A percentile compares a stretch with the other conserved stretches of the same genome.
Conservation (phyloP, 805 yeast species). For the Candida hungchunana region DNA sequence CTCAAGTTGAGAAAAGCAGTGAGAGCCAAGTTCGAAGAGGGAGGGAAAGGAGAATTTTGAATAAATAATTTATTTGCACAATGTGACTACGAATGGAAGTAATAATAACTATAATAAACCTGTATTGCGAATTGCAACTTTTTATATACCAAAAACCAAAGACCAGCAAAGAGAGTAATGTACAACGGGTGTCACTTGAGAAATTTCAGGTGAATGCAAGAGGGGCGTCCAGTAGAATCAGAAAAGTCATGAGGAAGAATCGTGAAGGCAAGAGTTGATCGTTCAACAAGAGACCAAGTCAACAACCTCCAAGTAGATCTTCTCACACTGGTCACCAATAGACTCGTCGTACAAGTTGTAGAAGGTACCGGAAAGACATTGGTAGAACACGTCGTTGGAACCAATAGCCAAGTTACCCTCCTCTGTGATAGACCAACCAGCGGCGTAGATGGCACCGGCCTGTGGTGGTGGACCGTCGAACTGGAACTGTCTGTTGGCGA, state of each 20-base stretch:
- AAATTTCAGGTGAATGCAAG: not conserved
- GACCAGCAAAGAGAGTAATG: conserved; percentile 2
- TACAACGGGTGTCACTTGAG: conserved; percentile 6
- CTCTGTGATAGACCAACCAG: conserved; percentile 56
- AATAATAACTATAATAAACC: not conserved
- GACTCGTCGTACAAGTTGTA: conserved; percentile 71
- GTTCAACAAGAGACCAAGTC: conserved; percentile 37
- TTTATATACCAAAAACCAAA: conserved; percentile 13
- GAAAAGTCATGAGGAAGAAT: conserved; percentile 2
- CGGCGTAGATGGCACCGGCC: conserved; percentile 69
- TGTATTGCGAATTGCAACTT: not conserved
- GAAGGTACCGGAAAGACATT: conserved; percentile 72
- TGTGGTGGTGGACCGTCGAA: conserved; percentile 86
- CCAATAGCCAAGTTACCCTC: conserved; percentile 67
- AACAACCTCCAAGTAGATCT: conserved; percentile 56
- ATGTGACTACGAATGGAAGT: no score
- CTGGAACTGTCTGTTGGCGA: conserved; percentile 81
- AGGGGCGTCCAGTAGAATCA: conserved; percentile 3
- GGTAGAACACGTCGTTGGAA: conserved; percentile 56
- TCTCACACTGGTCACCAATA: conserved; percentile 57
- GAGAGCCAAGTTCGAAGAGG: conserved; percentile 4
- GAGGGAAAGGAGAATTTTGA: no score
- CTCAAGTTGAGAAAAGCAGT: conserved; percentile 19
- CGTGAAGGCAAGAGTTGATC: not conserved
- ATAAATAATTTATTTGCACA: no score